These are phyloP conservation scores for Didymellaceae sp. DNA, from an alignment of 2,329 filamentous ascomycete genomes.

Conservation along the genomic window DNA sequence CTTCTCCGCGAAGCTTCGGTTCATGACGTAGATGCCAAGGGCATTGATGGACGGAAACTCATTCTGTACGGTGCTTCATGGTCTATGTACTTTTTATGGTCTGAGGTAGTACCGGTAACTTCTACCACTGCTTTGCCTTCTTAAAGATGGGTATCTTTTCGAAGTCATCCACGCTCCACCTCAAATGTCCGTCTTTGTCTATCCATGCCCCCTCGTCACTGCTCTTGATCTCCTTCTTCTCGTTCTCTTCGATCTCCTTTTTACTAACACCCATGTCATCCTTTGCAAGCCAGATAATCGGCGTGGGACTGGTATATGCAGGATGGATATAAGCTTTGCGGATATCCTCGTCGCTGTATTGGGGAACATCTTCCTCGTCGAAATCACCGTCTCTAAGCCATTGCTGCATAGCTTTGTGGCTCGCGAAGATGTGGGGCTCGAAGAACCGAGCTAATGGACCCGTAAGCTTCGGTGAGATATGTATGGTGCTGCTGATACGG, in stretches of 20 bases:
- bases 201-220: conserved; percentile 47
- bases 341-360: conserved; percentile 43
- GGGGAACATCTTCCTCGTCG: conserved; percentile 39
- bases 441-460: conserved; percentile 44
- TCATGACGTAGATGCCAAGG: conserved; percentile 10
- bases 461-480: conserved; percentile 32
- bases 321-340: conserved; percentile 47
- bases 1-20: conserved; percentile 1
- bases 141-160: conserved; percentile 44
- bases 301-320: conserved; percentile 42
- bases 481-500: conserved; percentile 33
- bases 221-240: conserved; percentile 33
- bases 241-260: conserved; percentile 40
- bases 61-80: neutral
- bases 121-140: conserved; percentile 37
- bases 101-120: neutral
- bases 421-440: conserved; percentile 45
- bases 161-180: conserved; percentile 43
- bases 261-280: conserved; percentile 44
- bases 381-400: conserved; percentile 44
- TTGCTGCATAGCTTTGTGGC: conserved; percentile 41
- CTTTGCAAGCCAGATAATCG: conserved; percentile 43
- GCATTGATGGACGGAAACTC: neutral
- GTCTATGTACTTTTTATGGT: neutral
- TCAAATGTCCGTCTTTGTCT: conserved; percentile 37